These are phyloP conservation scores for Phytophthora sansomeana DNA, from an alignment of 352 stramenopile species.

Conservation along the genomic window DNA sequence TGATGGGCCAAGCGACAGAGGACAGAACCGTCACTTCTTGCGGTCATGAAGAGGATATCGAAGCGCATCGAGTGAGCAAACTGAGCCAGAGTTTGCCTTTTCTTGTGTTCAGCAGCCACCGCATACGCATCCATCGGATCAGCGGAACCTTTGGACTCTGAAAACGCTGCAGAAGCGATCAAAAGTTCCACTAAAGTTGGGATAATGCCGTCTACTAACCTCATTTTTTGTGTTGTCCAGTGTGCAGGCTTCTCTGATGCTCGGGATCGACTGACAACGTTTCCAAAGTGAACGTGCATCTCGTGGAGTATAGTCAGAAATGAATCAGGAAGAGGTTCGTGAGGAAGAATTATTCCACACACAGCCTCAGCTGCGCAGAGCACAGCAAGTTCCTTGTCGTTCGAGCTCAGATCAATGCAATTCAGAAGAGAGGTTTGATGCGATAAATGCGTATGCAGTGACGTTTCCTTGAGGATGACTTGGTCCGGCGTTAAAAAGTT, in stretches of 20 bases:
- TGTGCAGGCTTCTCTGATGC: constrained; percentile 14
- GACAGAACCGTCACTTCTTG: constrained; percentile 48
- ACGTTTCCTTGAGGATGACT: constrained; percentile 60
- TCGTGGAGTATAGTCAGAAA: constrained; percentile 47
- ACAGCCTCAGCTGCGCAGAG: constrained; percentile 35
- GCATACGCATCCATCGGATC: background rate
- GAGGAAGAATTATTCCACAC: constrained; percentile 45
- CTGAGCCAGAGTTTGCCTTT: constrained; percentile 37
- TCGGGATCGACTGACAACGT: background rate
- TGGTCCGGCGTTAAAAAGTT: constrained; percentile 65
- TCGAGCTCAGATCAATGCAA: constrained; percentile 50
- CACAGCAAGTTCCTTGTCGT: constrained; percentile 52
- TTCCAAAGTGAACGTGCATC: constrained; percentile 47
- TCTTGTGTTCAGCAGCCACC: constrained; percentile 15
- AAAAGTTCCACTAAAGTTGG: constrained; percentile 50
- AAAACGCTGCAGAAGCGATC: constrained; percentile 36
- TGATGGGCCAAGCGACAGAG: constrained; percentile 53
- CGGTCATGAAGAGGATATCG: constrained; percentile 48
- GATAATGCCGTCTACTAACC: constrained; percentile 43
- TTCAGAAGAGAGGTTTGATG: constrained; percentile 38
- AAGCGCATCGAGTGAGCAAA: constrained; percentile 47
- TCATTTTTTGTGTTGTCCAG: constrained; percentile 48
- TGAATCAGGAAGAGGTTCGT: constrained; percentile 50
- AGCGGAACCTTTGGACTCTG: constrained; percentile 28
- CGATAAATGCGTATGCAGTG: constrained; percentile 15